Evolutionary conservation across 257 asterid genomes (phyloP).

Genomic region (Perilla frutescens): DNA sequence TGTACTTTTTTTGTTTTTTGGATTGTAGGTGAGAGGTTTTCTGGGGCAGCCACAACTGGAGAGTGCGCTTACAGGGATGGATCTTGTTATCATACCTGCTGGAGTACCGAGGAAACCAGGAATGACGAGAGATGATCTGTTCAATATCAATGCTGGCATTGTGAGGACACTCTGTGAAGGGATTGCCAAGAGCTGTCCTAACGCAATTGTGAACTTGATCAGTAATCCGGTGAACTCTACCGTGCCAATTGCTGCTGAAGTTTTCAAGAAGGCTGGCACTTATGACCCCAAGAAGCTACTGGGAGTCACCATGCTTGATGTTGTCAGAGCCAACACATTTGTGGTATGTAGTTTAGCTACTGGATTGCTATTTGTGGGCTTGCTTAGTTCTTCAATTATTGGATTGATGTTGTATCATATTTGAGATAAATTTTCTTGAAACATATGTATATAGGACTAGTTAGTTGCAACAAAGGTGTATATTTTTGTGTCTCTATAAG

Average conservation of each 20-base stretch:
- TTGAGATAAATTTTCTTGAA: too few relatives aligned
- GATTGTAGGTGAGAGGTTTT: conserved; percentile 76
- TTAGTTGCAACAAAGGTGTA: too few relatives aligned
- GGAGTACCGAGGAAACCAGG: conserved; percentile 97
- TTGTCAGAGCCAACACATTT: conserved; percentile 88
- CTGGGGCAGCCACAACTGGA: conserved; percentile 79
- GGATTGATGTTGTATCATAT: not conserved
- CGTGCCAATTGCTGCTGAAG: conserved; percentile 92
- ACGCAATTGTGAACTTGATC: conserved; percentile 81
- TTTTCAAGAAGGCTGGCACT: conserved; percentile 90
- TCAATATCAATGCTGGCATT: conserved; percentile 90
- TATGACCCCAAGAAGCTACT: conserved; percentile 82
- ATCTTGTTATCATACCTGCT: conserved; percentile 84
- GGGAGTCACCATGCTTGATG: conserved; percentile 95
- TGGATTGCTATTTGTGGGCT: not conserved
- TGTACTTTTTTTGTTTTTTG: not conserved
- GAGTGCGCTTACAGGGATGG: conserved; percentile 87
- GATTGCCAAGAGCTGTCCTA: conserved; percentile 73
- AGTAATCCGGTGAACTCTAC: conserved; percentile 95
- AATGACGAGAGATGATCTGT: conserved; percentile 90
- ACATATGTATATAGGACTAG: too few relatives aligned
- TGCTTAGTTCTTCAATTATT: not conserved
- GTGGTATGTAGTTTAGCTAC: conserved; percentile 51
- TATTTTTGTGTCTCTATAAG: not conserved
- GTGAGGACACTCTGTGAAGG: conserved; percentile 87